Evolutionary conservation across 192 early-diverging fungal genomes (phyloP).

Genomic region (Gaertneriomyces semiglobifer): DNA sequence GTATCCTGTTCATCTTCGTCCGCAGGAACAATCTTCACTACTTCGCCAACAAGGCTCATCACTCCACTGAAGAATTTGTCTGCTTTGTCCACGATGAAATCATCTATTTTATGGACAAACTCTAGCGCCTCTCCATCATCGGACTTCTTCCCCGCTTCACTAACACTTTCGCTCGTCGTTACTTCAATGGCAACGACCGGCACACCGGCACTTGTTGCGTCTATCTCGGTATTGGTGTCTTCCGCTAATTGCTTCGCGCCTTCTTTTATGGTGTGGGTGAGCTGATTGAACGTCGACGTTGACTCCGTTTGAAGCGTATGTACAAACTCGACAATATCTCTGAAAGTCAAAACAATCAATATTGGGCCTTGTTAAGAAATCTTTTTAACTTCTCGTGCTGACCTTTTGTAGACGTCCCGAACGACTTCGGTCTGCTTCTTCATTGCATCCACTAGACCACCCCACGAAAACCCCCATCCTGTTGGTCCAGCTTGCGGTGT

Average conservation of each 20-base stretch:
- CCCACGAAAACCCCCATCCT: conserved; percentile 40
- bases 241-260: conserved; percentile 1
- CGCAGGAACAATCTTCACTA: conserved; percentile 27
- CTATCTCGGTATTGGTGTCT: conserved; percentile 1
- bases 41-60: conserved; percentile 9
- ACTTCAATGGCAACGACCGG: conserved; percentile 1
- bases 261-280: conserved; percentile 21
- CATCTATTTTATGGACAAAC: conserved; percentile 18
- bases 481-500: no score
- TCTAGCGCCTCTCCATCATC: not conserved
- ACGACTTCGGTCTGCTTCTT: conserved; percentile 45
- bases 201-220: not conserved
- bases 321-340: conserved; percentile 45
- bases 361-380: not conserved
- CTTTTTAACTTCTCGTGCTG: not conserved
- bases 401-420: conserved; percentile 35
- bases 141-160: not conserved
- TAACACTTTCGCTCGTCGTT: not conserved
- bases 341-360: not conserved
- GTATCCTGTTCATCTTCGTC: not conserved
- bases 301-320: conserved; percentile 33
- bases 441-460: conserved; percentile 39
- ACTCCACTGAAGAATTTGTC: conserved; percentile 39
- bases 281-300: conserved; percentile 11
- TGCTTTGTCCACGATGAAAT: conserved; percentile 26